phyloP scores from a whole-genome alignment of 768 basidiomycete species.

The Baorangia bicolor region DNA sequence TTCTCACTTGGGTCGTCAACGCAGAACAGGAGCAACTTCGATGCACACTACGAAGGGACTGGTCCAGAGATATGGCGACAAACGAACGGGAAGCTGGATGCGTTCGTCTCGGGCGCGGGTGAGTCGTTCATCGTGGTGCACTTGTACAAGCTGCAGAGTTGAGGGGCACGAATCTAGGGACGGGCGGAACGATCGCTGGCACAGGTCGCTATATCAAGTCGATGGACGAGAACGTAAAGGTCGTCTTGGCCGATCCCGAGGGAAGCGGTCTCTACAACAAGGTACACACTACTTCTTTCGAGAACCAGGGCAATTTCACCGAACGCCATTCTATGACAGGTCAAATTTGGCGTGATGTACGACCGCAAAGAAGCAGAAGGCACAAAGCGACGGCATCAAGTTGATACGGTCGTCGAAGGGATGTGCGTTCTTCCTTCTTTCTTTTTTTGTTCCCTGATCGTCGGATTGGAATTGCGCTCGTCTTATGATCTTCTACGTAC shows the following conservation, averaged over 20 bases:
- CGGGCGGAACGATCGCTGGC: slow-evolving; percentile 93
- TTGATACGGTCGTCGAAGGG: slow-evolving; percentile 95
- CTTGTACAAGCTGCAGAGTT: background rate
- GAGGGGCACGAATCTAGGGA: slow-evolving; percentile 51
- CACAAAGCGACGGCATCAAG: slow-evolving; percentile 88
- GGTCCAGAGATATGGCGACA: slow-evolving; percentile 97
- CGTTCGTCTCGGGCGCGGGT: slow-evolving; percentile 92
- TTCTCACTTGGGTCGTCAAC: background rate
- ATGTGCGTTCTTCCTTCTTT: slow-evolving; percentile 47
- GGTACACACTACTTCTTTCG: slow-evolving; percentile 36
- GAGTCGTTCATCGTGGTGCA: slow-evolving; percentile 5
- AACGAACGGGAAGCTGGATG: slow-evolving; percentile 76
- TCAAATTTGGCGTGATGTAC: slow-evolving; percentile 94
- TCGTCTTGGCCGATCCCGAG: slow-evolving; percentile 87
- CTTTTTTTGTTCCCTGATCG: background rate
- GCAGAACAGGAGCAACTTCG: slow-evolving; percentile 81
- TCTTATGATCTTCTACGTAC: background rate
- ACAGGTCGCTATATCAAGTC: slow-evolving; percentile 78
- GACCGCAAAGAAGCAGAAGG: slow-evolving; percentile 92
- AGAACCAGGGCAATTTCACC: background rate
- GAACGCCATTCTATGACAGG: slow-evolving; percentile 37
- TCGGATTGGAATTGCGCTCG: background rate
- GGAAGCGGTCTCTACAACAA: slow-evolving; percentile 96
- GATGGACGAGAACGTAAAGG: slow-evolving; percentile 58
- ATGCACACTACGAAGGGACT: slow-evolving; percentile 86